Percentiles rank a stretch among this genome's conserved stretches.
Evolutionary conservation across 805 yeast genomes (phyloP).

Genomic region (Suhomyces sp.): DNA sequence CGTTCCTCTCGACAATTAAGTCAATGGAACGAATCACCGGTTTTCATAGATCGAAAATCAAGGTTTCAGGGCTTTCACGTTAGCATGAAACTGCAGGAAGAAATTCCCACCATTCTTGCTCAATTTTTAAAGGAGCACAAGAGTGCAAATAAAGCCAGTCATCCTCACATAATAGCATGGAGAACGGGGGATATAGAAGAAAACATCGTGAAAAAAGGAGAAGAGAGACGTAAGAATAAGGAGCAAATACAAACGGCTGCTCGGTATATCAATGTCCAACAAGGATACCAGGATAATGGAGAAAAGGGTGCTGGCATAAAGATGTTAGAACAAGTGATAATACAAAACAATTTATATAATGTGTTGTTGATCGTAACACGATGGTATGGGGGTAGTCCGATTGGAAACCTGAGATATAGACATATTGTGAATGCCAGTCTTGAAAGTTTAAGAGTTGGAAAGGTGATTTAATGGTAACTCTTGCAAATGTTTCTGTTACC

Average conservation of each 20-base stretch:
- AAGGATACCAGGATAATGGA: slow-evolving; percentile 69
- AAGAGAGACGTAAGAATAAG: not conserved
- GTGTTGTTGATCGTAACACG: slow-evolving; percentile 68
- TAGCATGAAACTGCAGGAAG: slow-evolving; percentile 33
- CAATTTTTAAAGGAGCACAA: slow-evolving; percentile 47
- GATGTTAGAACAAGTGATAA: slow-evolving; percentile 51
- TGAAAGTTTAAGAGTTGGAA: slow-evolving; percentile 54
- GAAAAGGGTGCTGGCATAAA: slow-evolving; percentile 74
- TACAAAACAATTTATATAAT: slow-evolving; percentile 48
- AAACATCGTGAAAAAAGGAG: not conserved
- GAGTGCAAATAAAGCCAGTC: slow-evolving; percentile 54
- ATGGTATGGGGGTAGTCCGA: slow-evolving; percentile 79
- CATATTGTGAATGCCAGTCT: slow-evolving; percentile 59
- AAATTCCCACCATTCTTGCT: slow-evolving; percentile 43
- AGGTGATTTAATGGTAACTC: too few relatives aligned
- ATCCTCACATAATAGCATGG: slow-evolving; percentile 77
- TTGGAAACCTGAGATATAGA: slow-evolving; percentile 71
- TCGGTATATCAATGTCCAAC: slow-evolving; percentile 35
- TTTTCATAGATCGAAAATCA: slow-evolving; percentile 53
- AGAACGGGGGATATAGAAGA: slow-evolving; percentile 32
- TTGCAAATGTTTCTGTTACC: too few relatives aligned
- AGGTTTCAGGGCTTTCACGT: slow-evolving; percentile 65
- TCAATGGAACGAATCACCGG: slow-evolving; percentile 32
- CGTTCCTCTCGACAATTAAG: slow-evolving; percentile 1
- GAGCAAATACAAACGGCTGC: slow-evolving; percentile 19